These are phyloP conservation scores for Lasiosphaeris hirsuta DNA, from an alignment of 495 filamentous ascomycete species.

Conservation along the genomic window DNA sequence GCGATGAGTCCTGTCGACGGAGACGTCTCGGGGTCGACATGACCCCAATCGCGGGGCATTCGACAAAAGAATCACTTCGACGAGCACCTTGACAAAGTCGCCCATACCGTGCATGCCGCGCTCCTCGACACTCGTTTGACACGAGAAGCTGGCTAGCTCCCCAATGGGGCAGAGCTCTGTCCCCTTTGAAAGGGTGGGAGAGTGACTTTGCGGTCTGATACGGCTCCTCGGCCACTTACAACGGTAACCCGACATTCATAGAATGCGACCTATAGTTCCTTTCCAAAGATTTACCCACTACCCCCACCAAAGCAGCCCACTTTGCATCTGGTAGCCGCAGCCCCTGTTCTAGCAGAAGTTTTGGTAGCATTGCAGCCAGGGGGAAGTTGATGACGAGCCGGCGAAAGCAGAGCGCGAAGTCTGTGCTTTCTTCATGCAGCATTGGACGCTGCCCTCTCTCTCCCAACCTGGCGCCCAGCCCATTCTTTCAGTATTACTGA, in stretches of 20 bases:
- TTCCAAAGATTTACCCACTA: not conserved
- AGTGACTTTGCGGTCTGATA: not conserved
- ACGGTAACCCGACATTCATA: not conserved
- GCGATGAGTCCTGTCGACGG: no score
- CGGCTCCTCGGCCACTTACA: not conserved
- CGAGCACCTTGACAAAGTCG: no score
- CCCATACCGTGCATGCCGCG: no score
- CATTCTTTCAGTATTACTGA: no score
- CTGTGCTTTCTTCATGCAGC: constrained; percentile 1
- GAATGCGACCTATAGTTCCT: not conserved
- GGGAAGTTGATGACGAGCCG: not conserved
- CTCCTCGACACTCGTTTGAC: no score
- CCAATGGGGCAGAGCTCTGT: not conserved
- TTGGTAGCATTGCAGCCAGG: not conserved
- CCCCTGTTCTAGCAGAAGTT: not conserved
- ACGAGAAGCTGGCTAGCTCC: no score
- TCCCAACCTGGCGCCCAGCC: no score
- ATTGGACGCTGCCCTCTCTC: not conserved
- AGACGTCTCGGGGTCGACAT: no score
- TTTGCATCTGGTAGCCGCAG: no score
- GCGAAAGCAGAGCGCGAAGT: not conserved
- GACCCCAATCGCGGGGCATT: no score
- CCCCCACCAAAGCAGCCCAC: constrained; percentile 1
- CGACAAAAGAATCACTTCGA: no score
- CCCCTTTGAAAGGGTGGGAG: no score